Percentiles rank a stretch among this genome's conserved stretches.
These are phyloP conservation scores for Tilletia caries DNA, from an alignment of 1,284 basidiomycete genomes.

Conservation along the genomic window DNA sequence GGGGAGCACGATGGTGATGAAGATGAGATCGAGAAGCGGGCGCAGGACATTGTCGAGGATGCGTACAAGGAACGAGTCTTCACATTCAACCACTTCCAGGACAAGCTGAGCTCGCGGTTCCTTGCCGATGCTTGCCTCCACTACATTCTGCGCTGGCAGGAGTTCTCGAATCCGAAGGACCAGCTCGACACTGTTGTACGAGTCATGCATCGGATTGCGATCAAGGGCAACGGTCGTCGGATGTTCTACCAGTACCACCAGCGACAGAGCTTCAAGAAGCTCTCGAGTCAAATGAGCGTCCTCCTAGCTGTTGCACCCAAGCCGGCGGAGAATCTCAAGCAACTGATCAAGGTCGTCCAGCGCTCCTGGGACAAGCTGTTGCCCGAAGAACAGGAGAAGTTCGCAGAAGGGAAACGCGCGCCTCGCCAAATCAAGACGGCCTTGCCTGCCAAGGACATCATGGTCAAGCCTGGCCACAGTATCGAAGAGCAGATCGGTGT, in stretches of 20 bases:
- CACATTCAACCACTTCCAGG: constrained; percentile 46
- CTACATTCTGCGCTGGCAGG: constrained; percentile 44
- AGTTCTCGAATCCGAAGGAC: constrained; percentile 32
- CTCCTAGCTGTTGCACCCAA: constrained; percentile 27
- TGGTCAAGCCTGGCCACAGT: constrained; percentile 33
- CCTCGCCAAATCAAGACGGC: constrained; percentile 32
- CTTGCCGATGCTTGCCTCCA: constrained; percentile 43
- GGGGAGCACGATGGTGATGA: constrained; percentile 22
- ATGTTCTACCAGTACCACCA: constrained; percentile 37
- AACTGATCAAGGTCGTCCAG: constrained; percentile 41
- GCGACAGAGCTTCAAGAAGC: constrained; percentile 28
- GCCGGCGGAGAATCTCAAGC: constrained; percentile 28
- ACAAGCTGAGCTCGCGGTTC: constrained; percentile 38
- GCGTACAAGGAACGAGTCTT: constrained; percentile 42
- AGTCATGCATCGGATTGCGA: constrained; percentile 45
- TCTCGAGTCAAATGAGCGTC: constrained; percentile 26
- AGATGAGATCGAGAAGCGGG: constrained; percentile 25
- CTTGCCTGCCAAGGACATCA: constrained; percentile 38
- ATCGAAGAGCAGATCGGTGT: constrained; percentile 44
- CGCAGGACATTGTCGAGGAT: constrained; percentile 30
- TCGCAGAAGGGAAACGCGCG: constrained; percentile 33
- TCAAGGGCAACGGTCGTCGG: constrained; percentile 39
- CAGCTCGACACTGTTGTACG: constrained; percentile 42
- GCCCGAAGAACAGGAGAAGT: constrained; percentile 38
- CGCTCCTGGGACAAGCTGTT: constrained; percentile 44